phyloP scores from a whole-genome alignment of 805 yeast genomes.

The Candida hungchunana region DNA sequence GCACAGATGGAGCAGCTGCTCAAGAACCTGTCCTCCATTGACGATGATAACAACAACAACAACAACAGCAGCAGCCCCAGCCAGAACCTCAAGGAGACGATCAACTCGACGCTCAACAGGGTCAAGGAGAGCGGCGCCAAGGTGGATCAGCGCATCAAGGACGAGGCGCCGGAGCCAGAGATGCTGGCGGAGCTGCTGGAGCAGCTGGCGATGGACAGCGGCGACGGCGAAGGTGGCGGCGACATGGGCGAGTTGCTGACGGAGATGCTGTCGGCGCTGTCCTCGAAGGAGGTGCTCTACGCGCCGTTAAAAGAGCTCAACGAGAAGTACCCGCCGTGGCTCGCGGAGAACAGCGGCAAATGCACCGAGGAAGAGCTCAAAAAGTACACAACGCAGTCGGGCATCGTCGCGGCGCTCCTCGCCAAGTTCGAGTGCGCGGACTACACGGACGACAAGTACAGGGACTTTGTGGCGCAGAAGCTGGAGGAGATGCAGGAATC shows the following conservation, averaged over 20 bases:
- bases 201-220: conserved; percentile 48
- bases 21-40: conserved; percentile 26
- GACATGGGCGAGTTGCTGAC: conserved; percentile 61
- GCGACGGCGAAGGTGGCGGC: conserved; percentile 36
- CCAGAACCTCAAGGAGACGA: conserved; percentile 60
- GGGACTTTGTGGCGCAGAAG: conserved; percentile 49
- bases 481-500: conserved; percentile 68
- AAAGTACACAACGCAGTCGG: conserved; percentile 59
- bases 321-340: conserved; percentile 67
- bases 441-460: conserved; percentile 49
- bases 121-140: conserved; percentile 71
- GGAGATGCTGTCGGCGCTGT: conserved; percentile 76
- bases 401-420: conserved; percentile 56
- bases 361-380: conserved; percentile 39
- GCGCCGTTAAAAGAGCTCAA: conserved; percentile 84
- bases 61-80: neutral
- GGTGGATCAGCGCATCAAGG: conserved; percentile 55
- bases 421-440: conserved; percentile 59
- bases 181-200: conserved; percentile 59
- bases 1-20: conserved; percentile 45
- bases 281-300: conserved; percentile 80
- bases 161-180: conserved; percentile 45
- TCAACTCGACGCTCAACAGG: conserved; percentile 75
- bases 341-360: conserved; percentile 46
- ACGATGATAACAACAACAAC: conserved; percentile 14